phyloP scores from a whole-genome alignment of 129 eudicot species.

The Solidago caesia region DNA sequence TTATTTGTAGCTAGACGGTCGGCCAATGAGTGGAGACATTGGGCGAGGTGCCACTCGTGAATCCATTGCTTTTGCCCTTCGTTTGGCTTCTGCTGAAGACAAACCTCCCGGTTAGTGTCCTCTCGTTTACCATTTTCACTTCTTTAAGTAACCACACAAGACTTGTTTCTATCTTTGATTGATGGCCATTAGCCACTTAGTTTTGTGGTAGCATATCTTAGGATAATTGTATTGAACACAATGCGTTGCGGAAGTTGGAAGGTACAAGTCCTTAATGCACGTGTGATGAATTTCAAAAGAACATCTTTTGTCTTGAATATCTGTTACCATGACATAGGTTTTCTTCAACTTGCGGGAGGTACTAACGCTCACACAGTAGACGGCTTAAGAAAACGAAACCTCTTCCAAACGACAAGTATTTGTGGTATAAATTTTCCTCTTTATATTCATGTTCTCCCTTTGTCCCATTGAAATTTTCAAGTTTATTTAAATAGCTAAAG shows the following conservation, averaged over 20 bases:
- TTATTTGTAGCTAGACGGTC: slow-evolving; percentile 75
- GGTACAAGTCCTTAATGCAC: slow-evolving; percentile 10
- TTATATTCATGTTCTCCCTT: background rate
- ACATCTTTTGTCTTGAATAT: background rate
- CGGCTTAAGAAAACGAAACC: slow-evolving; percentile 54
- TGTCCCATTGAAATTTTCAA: background rate
- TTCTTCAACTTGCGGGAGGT: slow-evolving; percentile 95
- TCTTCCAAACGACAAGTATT: slow-evolving; percentile 48
- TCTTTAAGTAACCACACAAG: background rate
- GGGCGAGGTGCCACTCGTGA: slow-evolving; percentile 97
- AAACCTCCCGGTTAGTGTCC: slow-evolving; percentile 63
- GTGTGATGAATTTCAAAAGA: background rate
- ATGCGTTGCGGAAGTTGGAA: background rate
- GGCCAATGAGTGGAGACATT: slow-evolving; percentile 99
- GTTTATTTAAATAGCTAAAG: background rate
- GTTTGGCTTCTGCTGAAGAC: slow-evolving; percentile 56
- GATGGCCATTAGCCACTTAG: slow-evolving; percentile 9
- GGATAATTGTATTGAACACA: background rate
- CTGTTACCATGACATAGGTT: slow-evolving; percentile 45
- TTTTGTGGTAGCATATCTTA: slow-evolving; percentile 4
- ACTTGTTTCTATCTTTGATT: background rate
- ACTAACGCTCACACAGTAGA: slow-evolving; percentile 91
- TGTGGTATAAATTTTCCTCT: slow-evolving; percentile 37
- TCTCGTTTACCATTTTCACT: background rate
- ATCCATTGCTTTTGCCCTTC: slow-evolving; percentile 68